phyloP scores from a whole-genome alignment of 805 yeast species.

The Spathaspora boniae region DNA sequence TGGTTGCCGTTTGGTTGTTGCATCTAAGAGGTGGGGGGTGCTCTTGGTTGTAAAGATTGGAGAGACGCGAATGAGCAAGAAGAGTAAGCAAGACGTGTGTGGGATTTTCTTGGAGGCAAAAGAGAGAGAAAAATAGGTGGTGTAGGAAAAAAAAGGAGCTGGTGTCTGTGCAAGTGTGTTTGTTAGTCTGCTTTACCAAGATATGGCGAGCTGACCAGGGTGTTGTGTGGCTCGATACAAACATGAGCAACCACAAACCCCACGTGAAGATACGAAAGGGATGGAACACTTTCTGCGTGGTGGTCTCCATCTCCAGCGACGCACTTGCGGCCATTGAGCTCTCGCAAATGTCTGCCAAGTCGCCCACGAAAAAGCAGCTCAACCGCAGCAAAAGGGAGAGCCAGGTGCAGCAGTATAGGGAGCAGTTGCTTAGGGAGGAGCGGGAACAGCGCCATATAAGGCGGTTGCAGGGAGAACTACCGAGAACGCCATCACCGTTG shows the following conservation, averaged over 20 bases:
- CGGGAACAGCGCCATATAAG: constrained; percentile 19
- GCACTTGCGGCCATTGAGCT: constrained; percentile 7
- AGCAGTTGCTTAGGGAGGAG: constrained; percentile 22
- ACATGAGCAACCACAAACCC: background rate
- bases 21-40: too few species aligned
- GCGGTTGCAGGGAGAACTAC: constrained; percentile 8
- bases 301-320: constrained; percentile 1
- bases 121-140: too few species aligned
- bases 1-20: constrained; percentile 2
- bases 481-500: too few species aligned
- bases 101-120: too few species aligned
- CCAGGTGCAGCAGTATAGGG: constrained; percentile 26
- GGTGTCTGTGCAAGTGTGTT: too few species aligned
- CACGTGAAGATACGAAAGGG: constrained; percentile 1
- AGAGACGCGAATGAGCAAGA: too few species aligned
- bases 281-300: background rate
- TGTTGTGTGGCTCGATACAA: too few species aligned
- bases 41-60: too few species aligned
- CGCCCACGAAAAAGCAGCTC: constrained; percentile 12
- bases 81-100: too few species aligned
- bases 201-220: too few species aligned
- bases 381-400: constrained; percentile 14
- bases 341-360: constrained; percentile 7
- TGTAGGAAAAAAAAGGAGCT: too few species aligned
- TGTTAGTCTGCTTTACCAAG: too few species aligned